phyloP scores from a whole-genome alignment of 2,329 filamentous ascomycete genomes.

The Hymenoscyphus infarciens region DNA sequence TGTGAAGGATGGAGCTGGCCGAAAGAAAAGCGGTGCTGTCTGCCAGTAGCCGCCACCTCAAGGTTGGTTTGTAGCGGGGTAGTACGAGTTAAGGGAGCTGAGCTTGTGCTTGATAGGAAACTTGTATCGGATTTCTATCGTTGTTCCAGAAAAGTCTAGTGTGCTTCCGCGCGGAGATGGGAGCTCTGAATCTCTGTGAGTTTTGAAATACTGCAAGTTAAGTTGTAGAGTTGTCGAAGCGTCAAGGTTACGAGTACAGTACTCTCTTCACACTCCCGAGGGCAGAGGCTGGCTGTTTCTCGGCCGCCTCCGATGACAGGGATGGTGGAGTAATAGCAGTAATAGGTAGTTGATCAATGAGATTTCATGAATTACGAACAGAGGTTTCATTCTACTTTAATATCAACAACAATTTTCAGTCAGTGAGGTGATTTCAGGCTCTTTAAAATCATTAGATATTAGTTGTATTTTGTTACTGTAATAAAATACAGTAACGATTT shows the following conservation, averaged over 20 bases:
- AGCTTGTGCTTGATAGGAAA: background rate
- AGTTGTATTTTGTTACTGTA: too few species aligned
- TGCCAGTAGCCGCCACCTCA: background rate
- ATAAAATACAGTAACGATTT: too few species aligned
- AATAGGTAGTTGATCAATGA: too few species aligned
- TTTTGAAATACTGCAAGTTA: too few species aligned
- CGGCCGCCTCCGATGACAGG: background rate
- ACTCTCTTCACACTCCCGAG: background rate
- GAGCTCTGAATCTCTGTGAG: too few species aligned
- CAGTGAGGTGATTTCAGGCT: too few species aligned
- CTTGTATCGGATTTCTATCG: background rate
- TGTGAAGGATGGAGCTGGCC: background rate
- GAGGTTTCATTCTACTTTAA: background rate
- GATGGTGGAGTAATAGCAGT: background rate
- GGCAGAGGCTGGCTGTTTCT: background rate
- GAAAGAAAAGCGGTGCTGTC: background rate
- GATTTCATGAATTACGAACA: background rate
- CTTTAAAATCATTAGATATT: too few species aligned
- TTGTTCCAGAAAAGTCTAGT: too few species aligned
- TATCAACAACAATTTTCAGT: background rate
- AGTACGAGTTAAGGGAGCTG: background rate
- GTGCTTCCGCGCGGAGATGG: too few species aligned
- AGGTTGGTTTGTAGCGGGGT: background rate
- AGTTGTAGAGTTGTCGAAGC: too few species aligned
- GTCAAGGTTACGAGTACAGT: too few species aligned